Evolutionary conservation across 257 asterid genomes (phyloP), one percentile per base, ranked within the genome.

Genomic region (Scutellaria barbata): DNA sequence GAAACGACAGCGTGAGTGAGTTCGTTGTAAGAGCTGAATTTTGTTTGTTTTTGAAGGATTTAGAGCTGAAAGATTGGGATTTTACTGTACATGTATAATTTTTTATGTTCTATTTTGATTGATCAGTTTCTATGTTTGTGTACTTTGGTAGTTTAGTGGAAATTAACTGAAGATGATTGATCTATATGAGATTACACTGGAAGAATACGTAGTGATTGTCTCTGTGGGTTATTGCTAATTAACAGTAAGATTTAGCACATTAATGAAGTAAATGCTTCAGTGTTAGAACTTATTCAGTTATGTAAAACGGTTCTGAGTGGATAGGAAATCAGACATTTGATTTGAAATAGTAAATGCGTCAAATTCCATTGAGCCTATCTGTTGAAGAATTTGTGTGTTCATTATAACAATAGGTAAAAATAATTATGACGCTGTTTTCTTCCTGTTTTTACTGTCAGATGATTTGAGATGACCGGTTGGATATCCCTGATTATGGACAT

Each of bases 1-100:
- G 61, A 66, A 74, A 70, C 66, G 73, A 60, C 57, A 67, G 35
- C 66, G 22, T 59, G 17, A 48, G 82, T 81, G 84, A 82, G 82
- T 82, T 76, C 25, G 43, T 68, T 47, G 46, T 20, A 5, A 6
- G 79, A 75, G 80, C 80, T 79, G 69, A 68, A 69, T 76, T 79
- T 53, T 69, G 52, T 53, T 40, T 56, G 66, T 45, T 13, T 63
- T 55, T 63, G 51, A n/a, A 22, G 59, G 50, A 54, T 72, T 59
- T 55, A 11, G 11, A 25, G 30, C 5, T 37, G 52, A 14, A 53
- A 58, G 33, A 37, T 10, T 42, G 35, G 47, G n/a, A 30, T 70
- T 43, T 41, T 47, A 54, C 51, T 42, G 64, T 63, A 18, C 16
- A 43, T 10, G 10, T 46, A 14, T 40, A 33, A 33, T 10, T 37